Evolutionary conservation across 371 early-diverging fungal genomes (phyloP), one percentile per base, ranked within the genome.

Genomic region (Syncephalastrum racemosum): DNA sequence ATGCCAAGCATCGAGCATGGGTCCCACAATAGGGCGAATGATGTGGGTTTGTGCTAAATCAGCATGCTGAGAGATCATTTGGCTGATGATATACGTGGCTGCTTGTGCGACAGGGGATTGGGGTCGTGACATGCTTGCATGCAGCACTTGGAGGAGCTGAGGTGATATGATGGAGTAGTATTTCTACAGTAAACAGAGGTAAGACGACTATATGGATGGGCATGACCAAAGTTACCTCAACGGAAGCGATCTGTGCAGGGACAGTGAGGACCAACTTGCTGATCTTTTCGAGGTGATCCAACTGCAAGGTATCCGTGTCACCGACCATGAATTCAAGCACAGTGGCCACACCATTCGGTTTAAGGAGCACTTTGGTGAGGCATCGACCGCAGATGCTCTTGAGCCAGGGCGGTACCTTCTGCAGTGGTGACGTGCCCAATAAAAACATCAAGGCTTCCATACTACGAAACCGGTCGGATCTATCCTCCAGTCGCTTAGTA

Each of bases 321-420:
- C 84, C 85, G 4, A 83, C 77, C 23, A 87, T 80, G 50, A 83
- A 89, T 51, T 88, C 84, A 1, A 89, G 56, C 4, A 87, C 79
- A 12, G 82, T 74, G 2, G 77, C 77, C 0, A 84, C 85, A 14
- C 90, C 90, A 24, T 76, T 75, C 0, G 82, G 84, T 16, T 78
- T 69, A 50, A 87, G 62, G 7, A 90, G 51, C 27, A 87, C 80
- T 20, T 84, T 81, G 1, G 87, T 78, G 1, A 90, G 70, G 31
- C 83, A 88, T 27, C 86, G 63, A 0, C 88, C 85, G 54, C 90
- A 87, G 18, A 87, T 67, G 12, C 66, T 77, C 31, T 78, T 66
- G 13, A 87, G 63, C 90, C 90, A 90, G 13, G 59, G 65, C 1
- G 87, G 85, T 0, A 78, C 75, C 39, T 81, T 82, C 40, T 85